phyloP scores from a whole-genome alignment of 768 basidiomycete genomes.

The Podaxis sp. region DNA sequence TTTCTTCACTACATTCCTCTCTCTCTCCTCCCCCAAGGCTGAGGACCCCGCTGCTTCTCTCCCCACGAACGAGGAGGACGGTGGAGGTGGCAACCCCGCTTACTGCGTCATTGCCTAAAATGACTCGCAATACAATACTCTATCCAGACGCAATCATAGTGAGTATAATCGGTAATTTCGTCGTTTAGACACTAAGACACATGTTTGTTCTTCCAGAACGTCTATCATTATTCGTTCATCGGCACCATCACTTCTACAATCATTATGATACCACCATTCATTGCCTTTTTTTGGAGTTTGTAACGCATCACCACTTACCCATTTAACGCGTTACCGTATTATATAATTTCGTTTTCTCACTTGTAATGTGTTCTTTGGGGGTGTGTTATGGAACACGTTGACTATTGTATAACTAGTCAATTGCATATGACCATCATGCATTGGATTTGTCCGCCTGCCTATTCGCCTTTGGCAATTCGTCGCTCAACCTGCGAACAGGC shows the following conservation, averaged over 20 bases:
- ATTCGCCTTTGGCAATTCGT: too few species aligned
- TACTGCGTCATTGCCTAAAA: conserved; percentile 5
- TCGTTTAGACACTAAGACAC: background rate
- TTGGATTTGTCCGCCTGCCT: too few species aligned
- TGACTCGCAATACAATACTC: background rate
- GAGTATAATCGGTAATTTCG: background rate
- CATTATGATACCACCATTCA: background rate
- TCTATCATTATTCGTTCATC: conserved; percentile 1
- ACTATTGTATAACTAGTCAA: background rate
- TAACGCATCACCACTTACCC: background rate
- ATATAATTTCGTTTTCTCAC: background rate
- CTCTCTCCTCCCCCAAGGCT: background rate
- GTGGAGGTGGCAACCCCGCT: background rate
- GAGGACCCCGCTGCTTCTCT: conserved; percentile 6
- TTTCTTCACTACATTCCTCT: background rate
- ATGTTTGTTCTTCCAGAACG: too few species aligned
- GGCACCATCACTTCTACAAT: background rate
- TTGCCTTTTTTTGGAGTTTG: background rate
- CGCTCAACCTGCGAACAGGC: too few species aligned
- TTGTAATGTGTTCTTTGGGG: background rate
- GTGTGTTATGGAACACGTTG: background rate
- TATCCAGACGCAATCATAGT: background rate
- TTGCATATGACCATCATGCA: too few species aligned
- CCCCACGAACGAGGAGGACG: conserved; percentile 8
- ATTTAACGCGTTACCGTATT: background rate